Evolutionary conservation across 495 filamentous ascomycete genomes (phyloP).

Genomic region (Rhypophila decipiens): DNA sequence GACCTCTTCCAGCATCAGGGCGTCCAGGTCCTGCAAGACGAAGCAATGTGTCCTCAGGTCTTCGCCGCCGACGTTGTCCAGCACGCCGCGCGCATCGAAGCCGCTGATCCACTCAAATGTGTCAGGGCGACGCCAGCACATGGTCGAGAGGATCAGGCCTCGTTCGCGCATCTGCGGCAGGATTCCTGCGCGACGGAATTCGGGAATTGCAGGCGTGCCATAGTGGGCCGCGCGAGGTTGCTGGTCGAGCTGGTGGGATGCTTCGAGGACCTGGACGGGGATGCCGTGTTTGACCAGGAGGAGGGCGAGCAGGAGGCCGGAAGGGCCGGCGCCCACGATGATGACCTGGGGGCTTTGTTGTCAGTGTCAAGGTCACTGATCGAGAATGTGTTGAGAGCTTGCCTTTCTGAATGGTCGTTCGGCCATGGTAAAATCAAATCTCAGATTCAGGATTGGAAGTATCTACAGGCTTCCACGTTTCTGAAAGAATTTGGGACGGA

Average conservation of each 20-base stretch:
- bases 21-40: conserved; percentile 29
- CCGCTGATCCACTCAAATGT: conserved; percentile 26
- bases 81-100: conserved; percentile 19
- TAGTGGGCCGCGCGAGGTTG: conserved; percentile 53
- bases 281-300: conserved; percentile 51
- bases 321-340: conserved; percentile 53
- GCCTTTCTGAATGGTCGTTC: too few relatives aligned
- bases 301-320: conserved; percentile 51
- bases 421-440: too few relatives aligned
- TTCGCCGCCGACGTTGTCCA: conserved; percentile 25
- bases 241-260: conserved; percentile 42
- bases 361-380: too few relatives aligned
- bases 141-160: conserved; percentile 44
- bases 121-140: conserved; percentile 46
- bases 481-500: too few relatives aligned
- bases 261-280: conserved; percentile 48
- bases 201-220: conserved; percentile 45
- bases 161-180: conserved; percentile 43
- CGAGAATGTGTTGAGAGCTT: too few relatives aligned
- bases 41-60: conserved; percentile 33
- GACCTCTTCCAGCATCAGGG: conserved; percentile 44
- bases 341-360: conserved; percentile 27
- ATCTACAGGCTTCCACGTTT: too few relatives aligned
- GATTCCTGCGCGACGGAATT: conserved; percentile 50
- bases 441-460: too few relatives aligned